Base-by-base conservation (phyloP, 192 early-diverging fungal species). In the Backusella parvicylindrica region DNA sequence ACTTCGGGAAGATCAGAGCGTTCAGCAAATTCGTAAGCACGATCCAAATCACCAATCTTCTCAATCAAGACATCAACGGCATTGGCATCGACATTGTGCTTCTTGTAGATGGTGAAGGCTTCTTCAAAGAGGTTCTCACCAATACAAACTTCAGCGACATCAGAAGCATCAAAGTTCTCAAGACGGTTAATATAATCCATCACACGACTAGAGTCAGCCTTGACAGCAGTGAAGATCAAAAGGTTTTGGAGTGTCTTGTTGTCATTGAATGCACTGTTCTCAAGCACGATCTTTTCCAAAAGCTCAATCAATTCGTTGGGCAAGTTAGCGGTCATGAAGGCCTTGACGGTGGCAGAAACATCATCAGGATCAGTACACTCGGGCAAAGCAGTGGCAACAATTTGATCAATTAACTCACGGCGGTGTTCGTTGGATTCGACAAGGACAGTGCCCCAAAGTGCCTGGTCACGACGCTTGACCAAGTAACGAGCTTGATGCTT, bases 401-500 rank as follows among this genome's bases (percentile, higher is more conserved):
- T 83, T 85, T 99, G 98, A 78, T 99, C 98, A 84, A 99, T 91
- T 38, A 99, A 80, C 74, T 93, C 88, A 67, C 96, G 89, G 38
- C 95, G 91, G 84, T 94, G 90, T 36, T 91, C 87, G 73, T 96
- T 96, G 70, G 89, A 89, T 53, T 89, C 83, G 65, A 87, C 88
- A 49, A 99, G 83, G 4, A 93, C 98, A 84, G 89, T 88, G 53
- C 83, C 83, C 98, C 98, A 99, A 68, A 99, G 84, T 30, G 85
- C 86, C 26, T 86, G 82, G 81, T 97, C 95, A 41, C 96, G 91
- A 36, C 97, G 87, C 75, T 92, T 91, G 73, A 99, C 94, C 64
- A 99, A 84, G 76, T 99, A 99, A 74, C 98, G 92, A 15, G 97
- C 92, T 85, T 98, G 98, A 81, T 98, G 98, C 86, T 99, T 99